Evolutionary conservation across 495 filamentous ascomycete species (phyloP).

Genomic region (Aspergillus funiculosus): DNA sequence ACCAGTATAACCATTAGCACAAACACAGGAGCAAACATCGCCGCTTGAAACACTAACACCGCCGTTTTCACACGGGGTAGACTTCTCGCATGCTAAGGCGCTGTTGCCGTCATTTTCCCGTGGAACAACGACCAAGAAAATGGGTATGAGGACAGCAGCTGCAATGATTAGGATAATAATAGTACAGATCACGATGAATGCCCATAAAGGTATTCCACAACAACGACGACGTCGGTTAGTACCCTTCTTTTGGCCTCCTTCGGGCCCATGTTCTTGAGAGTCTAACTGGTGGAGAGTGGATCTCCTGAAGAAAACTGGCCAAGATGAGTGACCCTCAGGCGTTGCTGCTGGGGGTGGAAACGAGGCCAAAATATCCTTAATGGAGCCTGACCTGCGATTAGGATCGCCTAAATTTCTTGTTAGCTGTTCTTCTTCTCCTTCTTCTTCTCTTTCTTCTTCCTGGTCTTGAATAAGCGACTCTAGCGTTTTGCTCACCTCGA

Average conservation of each 20-base stretch:
- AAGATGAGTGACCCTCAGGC: constrained; percentile 44
- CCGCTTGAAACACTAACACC: constrained; percentile 65
- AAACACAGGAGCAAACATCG: constrained; percentile 75
- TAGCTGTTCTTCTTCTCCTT: background rate
- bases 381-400: constrained; percentile 50
- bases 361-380: constrained; percentile 86
- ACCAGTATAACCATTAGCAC: constrained; percentile 82
- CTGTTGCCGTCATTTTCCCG: constrained; percentile 33
- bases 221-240: constrained; percentile 35
- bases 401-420: constrained; percentile 22
- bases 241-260: constrained; percentile 17
- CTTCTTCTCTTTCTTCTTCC: no score
- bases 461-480: background rate
- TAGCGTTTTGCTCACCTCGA: constrained; percentile 19
- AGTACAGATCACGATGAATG: constrained; percentile 64
- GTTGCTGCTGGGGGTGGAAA: constrained; percentile 77
- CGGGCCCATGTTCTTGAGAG: constrained; percentile 24
- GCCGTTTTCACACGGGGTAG: constrained; percentile 65
- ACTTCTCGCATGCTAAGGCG: constrained; percentile 44
- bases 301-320: constrained; percentile 37
- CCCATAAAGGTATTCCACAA: constrained; percentile 81
- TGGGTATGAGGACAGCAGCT: constrained; percentile 81
- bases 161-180: constrained; percentile 68
- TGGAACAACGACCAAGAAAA: constrained; percentile 73
- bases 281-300: constrained; percentile 35